These are phyloP conservation scores for Edaphochlamys debaryana DNA, from an alignment of 139 green algal genomes.

Conservation along the genomic window DNA sequence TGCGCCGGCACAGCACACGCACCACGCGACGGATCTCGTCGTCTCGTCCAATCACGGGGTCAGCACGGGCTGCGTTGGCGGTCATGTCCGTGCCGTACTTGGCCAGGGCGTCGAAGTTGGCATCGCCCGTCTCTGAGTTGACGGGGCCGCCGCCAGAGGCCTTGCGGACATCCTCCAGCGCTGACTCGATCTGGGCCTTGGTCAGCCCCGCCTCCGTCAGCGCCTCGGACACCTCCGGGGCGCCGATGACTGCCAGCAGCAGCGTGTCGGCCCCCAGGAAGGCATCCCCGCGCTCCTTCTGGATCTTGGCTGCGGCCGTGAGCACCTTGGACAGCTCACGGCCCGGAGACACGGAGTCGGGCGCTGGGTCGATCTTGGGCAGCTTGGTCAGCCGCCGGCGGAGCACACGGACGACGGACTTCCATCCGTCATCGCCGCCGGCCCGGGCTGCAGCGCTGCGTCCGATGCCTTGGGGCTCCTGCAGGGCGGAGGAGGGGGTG, in stretches of 20 bases:
- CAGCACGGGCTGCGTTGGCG: slow-evolving; percentile 87
- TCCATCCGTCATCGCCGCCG: slow-evolving; percentile 60
- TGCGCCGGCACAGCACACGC: slow-evolving; percentile 89
- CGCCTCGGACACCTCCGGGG: slow-evolving; percentile 25
- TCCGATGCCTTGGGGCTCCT: slow-evolving; percentile 41
- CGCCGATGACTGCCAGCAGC: slow-evolving; percentile 61
- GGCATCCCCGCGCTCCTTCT: slow-evolving; percentile 76
- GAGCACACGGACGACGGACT: slow-evolving; percentile 63
- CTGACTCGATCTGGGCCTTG: slow-evolving; percentile 67
- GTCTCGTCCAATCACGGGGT: slow-evolving; percentile 91
- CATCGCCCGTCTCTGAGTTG: slow-evolving; percentile 66
- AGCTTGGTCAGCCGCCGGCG: slow-evolving; percentile 65
- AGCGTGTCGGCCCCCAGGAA: slow-evolving; percentile 86
- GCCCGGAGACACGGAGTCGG: slow-evolving; percentile 41
- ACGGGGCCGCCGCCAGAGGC: slow-evolving; percentile 45
- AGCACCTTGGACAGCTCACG: slow-evolving; percentile 43
- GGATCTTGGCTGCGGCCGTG: slow-evolving; percentile 66
- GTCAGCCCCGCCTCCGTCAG: slow-evolving; percentile 66
- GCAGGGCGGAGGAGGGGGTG: too few species aligned
- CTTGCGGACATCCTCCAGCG: slow-evolving; percentile 74
- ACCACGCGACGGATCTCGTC: slow-evolving; percentile 88
- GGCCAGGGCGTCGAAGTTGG: slow-evolving; percentile 89
- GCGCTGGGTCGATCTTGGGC: slow-evolving; percentile 70
- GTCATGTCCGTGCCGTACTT: slow-evolving; percentile 95
- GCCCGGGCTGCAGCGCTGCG: slow-evolving; percentile 25